Base-by-base conservation (phyloP, 331 rosid genomes). In the Cydonia oblonga region DNA sequence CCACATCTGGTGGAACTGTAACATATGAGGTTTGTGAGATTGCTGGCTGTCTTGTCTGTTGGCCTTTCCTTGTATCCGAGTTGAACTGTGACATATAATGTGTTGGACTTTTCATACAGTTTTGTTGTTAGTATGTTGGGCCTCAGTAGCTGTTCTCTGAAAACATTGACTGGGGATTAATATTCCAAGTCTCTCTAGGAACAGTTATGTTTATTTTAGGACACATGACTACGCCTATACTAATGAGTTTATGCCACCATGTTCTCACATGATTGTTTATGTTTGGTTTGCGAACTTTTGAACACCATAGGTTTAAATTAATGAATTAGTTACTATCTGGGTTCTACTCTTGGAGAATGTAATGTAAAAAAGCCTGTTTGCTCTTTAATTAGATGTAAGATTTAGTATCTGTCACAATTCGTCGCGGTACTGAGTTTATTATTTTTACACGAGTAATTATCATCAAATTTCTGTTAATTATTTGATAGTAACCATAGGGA, bases 1-100 rank as follows among this genome's bases (percentile, higher is more conserved):
- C 87, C 67, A 74, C 90, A 51, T 75, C 90, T 72, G 96, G 89
- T 65, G 92, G 93, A 84, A 77, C 87, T 28, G 93, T 91, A 18
- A 89, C 96, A 23, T 91, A 87, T 18, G 93, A 91, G 93, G 97
- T 91, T 83, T 46, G 76, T 79, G 75, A 16, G 60, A 35, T 9
- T 66, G 38, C 57, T 76, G 22, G 1, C 66, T 28, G 35, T 61
- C 40, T 61, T 60, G 33, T 60, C 22, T 60, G 38, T 61, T 28
- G 40, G 38, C 66, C 40, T 16, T 61, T 18, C 64, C 33, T 59
- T 0, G 33, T 30, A 16, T 28, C 9, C 40, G 8, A 29, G 66
- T 16, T 28, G 23, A 61, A 61, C 66, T 15, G 3, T 61, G 18
- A 28, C 22, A 29, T 29, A 61, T 29, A 16, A 16, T 61, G 3